Base-by-base conservation (phyloP, 176 grass and related monocot species). In the Elymus sibiricus region DNA sequence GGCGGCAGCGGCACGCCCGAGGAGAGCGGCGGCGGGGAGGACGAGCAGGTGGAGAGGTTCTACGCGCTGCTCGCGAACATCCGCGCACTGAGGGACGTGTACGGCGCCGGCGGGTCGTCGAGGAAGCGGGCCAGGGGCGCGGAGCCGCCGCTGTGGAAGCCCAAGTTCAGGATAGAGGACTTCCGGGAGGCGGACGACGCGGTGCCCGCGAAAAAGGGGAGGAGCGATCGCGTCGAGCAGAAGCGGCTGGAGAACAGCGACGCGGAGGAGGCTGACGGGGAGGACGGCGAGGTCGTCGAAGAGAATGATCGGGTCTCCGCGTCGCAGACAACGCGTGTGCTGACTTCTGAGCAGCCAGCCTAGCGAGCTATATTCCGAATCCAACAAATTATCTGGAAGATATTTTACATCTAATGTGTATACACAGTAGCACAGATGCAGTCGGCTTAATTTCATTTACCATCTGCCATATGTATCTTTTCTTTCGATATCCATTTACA, bases 31-130 rank as follows among this genome's bases (percentile, higher is more conserved):
- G 64, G 22, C 21, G 58, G 32, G 7, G 89, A 89, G 22, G 83
- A 84, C 67, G 80, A 87, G 80, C 75, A 87, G 80, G 67, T 90
- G 59, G 80, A 87, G 85, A 35, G 37, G 80, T 90, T 90, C 89
- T 90, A 83, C 84, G 75, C 84, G 74, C 80, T 90, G 65, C 43
- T 90, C 15, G 80, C 74, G 11, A 90, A 87, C 84, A 79, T 90
- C 67, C 79, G 75, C 16, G 84, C 85, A 1, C 22, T 84, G 59
- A 46, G 85, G 27, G 27, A n/a, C 74, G 25, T 84, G 27, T 80
- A 60, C 85, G 70, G 8, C 12, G 43, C 26, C 17, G 35, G 7
- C 9, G 38, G 49, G 27, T 1, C 53, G 42, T 12, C 29, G 21
- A 90, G 64, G 74, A 90, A 90, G 55, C 84, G 79, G 65, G 14